Conservation (phyloP, 345 rosid genomes). For the Linum lewisii region DNA sequence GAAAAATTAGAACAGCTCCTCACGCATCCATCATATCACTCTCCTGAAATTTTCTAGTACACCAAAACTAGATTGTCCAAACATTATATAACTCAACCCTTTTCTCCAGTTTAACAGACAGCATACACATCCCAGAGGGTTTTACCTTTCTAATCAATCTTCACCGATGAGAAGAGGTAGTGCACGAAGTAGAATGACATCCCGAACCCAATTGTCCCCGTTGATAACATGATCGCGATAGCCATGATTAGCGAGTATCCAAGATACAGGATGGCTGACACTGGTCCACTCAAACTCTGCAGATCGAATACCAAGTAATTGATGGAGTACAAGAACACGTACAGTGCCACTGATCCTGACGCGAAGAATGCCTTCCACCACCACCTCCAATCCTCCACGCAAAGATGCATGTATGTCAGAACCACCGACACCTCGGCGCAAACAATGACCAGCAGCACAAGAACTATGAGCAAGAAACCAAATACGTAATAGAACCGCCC, state of each 20-base stretch:
- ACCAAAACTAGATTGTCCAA: no score
- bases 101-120: neutral
- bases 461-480: slow-evolving; percentile 66
- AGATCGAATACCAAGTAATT: slow-evolving; percentile 71
- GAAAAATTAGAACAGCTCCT: no score
- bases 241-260: slow-evolving; percentile 76
- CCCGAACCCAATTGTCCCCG: slow-evolving; percentile 74
- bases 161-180: slow-evolving; percentile 74
- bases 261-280: slow-evolving; percentile 62
- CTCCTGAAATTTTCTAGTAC: no score
- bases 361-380: slow-evolving; percentile 92
- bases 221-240: slow-evolving; percentile 65
- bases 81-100: neutral
- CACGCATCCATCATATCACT: no score
- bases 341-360: slow-evolving; percentile 70
- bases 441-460: slow-evolving; percentile 48
- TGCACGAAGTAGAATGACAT: slow-evolving; percentile 71
- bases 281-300: slow-evolving; percentile 73
- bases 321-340: slow-evolving; percentile 68
- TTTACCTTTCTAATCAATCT: slow-evolving; percentile 42
- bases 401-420: slow-evolving; percentile 77
- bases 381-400: slow-evolving; percentile 87
- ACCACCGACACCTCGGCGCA: slow-evolving; percentile 80
- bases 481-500: slow-evolving; percentile 76
- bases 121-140: neutral